Evolutionary conservation across 345 rosid species (phyloP), one percentile per base, ranked within the genome.

Genomic region (Acer negundo): DNA sequence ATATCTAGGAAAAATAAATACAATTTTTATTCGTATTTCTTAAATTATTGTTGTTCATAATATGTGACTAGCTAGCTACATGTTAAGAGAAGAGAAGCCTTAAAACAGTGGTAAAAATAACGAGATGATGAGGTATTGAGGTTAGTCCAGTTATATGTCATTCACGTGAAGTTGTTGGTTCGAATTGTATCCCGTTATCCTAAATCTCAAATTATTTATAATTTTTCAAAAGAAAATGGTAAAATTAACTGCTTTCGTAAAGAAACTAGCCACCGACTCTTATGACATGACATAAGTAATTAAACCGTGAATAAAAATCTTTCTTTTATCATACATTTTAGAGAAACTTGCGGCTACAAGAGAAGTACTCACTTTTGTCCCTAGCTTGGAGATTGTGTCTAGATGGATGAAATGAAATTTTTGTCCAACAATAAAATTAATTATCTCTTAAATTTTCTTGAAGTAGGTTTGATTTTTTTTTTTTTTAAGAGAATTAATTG

Each of bases 401-500:
- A 16, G 56, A 51, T 51, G 7, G 7, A 15, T 15, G 16, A 13
- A 49, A 15, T 51, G 55, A 51, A 51, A 49, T 49, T 49, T 12
- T 13, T 49, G 19, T 49, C 55, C 55, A 49, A 49, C 55, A 31
- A 65, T 31, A 67, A 42, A 15, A 23, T 70, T 70, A 15, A 23
- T 70, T 70, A 17, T 70, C 40, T 49, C 22, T 16, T 22, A 40
- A 13, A 24, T 44, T 23, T 64, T 75, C 46, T 17, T 69, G 61
- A 46, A 69, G 80, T 73, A 73, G 85, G 80, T 77, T 69, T 66
- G 80, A 63, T 72, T 69, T 55, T 10, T 58, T 56, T 0, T 7
- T 31, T 13, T 3, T 58, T 8, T 15, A 72, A 10, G 26, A 19
- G 10, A 8, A 44, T 28, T 26, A 65, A 35, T 31, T 9, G 69